A percentile compares a stretch with the other conserved stretches of the same genome.
Evolutionary conservation across 176 grass and related monocot species (phyloP).

Genomic region (Aegilops sharonensis): DNA sequence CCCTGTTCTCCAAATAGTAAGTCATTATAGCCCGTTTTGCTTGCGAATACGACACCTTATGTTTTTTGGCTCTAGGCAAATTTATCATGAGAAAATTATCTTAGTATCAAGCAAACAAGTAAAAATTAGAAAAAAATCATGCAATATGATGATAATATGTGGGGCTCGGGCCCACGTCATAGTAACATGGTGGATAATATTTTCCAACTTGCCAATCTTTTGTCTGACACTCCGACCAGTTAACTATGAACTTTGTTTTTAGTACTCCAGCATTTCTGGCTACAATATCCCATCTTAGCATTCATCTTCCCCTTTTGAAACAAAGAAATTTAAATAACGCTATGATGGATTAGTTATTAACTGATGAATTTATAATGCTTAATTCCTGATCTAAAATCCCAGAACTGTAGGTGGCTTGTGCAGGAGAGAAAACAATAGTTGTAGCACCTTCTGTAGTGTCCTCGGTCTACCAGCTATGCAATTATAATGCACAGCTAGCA

Average conservation of each 20-base stretch:
- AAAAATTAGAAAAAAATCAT: not conserved
- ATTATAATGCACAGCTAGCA: not conserved
- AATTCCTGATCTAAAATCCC: not conserved
- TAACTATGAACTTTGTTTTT: not conserved
- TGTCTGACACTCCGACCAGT: not conserved
- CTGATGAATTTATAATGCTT: not conserved
- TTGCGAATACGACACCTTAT: slow-evolving; percentile 12
- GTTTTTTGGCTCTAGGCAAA: not conserved
- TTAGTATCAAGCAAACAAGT: not conserved
- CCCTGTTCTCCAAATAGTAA: not conserved
- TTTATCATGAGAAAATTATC: not conserved
- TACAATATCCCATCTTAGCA: not conserved
- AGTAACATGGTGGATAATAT: not conserved
- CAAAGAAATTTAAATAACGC: not conserved
- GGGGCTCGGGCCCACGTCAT: not conserved
- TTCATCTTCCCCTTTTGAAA: slow-evolving; percentile 1
- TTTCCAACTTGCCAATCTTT: not conserved
- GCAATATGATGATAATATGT: not conserved
- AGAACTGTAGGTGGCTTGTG: not conserved
- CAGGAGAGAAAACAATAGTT: not conserved
- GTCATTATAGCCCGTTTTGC: not conserved
- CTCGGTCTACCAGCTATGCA: not conserved
- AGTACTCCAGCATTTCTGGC: not conserved
- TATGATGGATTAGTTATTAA: not conserved
- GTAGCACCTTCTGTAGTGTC: not conserved